Evolutionary conservation across 2,329 filamentous ascomycete genomes (phyloP).

Genomic region (Amylocarpus encephaloides): DNA sequence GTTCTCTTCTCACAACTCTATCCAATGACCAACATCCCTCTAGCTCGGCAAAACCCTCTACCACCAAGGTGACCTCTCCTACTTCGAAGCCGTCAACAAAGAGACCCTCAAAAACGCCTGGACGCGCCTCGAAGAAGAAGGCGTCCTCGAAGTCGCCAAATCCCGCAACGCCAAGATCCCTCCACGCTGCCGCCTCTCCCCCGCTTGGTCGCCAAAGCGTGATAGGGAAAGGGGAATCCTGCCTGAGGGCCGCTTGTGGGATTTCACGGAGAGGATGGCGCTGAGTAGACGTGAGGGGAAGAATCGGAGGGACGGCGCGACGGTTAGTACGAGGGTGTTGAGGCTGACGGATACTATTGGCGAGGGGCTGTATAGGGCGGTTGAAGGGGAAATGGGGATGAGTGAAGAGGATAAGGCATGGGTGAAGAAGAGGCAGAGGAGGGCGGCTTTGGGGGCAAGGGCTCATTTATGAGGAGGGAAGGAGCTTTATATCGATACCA

Average conservation of each 20-base stretch:
- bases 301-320: slow-evolving; percentile 88
- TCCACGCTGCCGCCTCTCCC: slow-evolving; percentile 60
- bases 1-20: slow-evolving; percentile 21
- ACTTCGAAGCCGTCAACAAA: slow-evolving; percentile 98
- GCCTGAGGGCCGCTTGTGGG: slow-evolving; percentile 75
- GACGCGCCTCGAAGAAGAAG: slow-evolving; percentile 80
- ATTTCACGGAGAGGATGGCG: slow-evolving; percentile 85
- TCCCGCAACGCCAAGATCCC: slow-evolving; percentile 55
- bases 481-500: too few species aligned
- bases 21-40: slow-evolving; percentile 21
- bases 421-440: slow-evolving; percentile 41
- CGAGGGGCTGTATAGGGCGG: slow-evolving; percentile 58
- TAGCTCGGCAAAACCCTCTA: slow-evolving; percentile 93
- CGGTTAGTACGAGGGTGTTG: slow-evolving; percentile 77
- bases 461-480: slow-evolving; percentile 27
- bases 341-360: slow-evolving; percentile 70
- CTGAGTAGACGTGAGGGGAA: slow-evolving; percentile 82
- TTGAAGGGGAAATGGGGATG: slow-evolving; percentile 33
- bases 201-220: slow-evolving; percentile 67
- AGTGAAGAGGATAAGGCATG: slow-evolving; percentile 45
- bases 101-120: slow-evolving; percentile 95
- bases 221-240: slow-evolving; percentile 57
- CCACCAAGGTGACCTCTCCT: slow-evolving; percentile 92
- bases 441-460: slow-evolving; percentile 42
- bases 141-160: slow-evolving; percentile 72